Evolutionary conservation across 352 stramenopile species (phyloP).

Genomic region (Globisporangium spiculum): DNA sequence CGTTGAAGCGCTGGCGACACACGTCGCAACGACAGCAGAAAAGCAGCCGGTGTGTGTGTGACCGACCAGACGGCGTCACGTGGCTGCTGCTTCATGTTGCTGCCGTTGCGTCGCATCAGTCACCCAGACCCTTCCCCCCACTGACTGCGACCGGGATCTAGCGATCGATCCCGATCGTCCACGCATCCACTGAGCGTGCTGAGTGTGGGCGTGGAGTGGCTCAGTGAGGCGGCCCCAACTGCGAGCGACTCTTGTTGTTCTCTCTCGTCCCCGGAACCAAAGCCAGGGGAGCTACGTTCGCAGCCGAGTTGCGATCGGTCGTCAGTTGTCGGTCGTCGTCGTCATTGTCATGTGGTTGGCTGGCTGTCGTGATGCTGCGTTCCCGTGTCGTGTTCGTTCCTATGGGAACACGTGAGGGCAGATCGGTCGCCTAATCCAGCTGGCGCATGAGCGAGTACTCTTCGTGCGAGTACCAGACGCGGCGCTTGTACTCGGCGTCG

Average conservation of each 20-base stretch:
- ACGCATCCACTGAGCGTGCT: neutral
- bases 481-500: conserved; percentile 73
- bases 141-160: conserved; percentile 13
- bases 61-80: neutral
- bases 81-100: neutral
- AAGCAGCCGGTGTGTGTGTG: neutral
- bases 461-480: conserved; percentile 74
- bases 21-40: neutral
- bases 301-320: conserved; percentile 8
- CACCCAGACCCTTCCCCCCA: neutral
- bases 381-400: conserved; percentile 4
- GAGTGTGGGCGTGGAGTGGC: neutral
- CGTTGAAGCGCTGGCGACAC: neutral
- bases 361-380: conserved; percentile 1
- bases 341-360: neutral
- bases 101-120: neutral
- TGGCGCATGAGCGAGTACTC: conserved; percentile 59
- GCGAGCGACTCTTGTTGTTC: conserved; percentile 1
- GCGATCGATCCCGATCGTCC: conserved; percentile 13
- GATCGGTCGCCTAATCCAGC: conserved; percentile 10
- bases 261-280: neutral
- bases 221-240: conserved; percentile 11
- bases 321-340: conserved; percentile 6
- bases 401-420: conserved; percentile 1
- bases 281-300: conserved; percentile 4